A percentile compares a stretch with the other conserved stretches of the same genome.
These are phyloP conservation scores for Cyclotella cryptica DNA, from an alignment of 108 stramenopile genomes.

Conservation along the genomic window DNA sequence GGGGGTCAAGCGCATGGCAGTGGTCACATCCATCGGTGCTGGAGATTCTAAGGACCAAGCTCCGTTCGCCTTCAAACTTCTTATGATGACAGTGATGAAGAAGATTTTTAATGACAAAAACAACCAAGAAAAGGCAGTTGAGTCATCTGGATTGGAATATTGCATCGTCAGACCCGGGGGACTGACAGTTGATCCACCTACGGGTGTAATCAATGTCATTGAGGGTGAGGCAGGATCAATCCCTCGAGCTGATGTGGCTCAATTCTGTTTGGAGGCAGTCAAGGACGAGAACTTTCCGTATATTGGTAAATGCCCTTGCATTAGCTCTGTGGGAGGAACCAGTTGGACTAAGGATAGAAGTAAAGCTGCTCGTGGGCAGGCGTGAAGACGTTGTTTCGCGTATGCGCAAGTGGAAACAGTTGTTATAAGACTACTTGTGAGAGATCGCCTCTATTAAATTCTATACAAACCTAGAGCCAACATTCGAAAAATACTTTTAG, in stretches of 20 bases:
- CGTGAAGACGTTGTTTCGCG: not conserved
- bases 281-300: slow-evolving; percentile 91
- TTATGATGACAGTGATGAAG: slow-evolving; percentile 98
- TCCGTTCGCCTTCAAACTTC: slow-evolving; percentile 91
- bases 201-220: slow-evolving; percentile 98
- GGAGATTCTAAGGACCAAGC: slow-evolving; percentile 96
- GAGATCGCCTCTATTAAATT: no score
- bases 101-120: slow-evolving; percentile 98
- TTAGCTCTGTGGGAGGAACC: slow-evolving; percentile 95
- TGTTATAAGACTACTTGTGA: not conserved
- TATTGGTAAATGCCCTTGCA: slow-evolving; percentile 92
- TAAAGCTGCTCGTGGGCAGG: slow-evolving; percentile 77
- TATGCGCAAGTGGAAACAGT: not conserved
- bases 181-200: slow-evolving; percentile 93
- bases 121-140: slow-evolving; percentile 92
- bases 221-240: slow-evolving; percentile 96
- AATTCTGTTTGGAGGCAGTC: slow-evolving; percentile 95
- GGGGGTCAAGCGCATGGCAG: slow-evolving; percentile 90
- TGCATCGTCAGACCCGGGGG: slow-evolving; percentile 97
- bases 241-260: slow-evolving; percentile 96
- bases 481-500: no score
- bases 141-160: slow-evolving; percentile 88
- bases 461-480: no score
- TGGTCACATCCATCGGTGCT: slow-evolving; percentile 96
- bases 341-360: slow-evolving; percentile 94